A percentile compares a stretch with the other conserved stretches of the same genome.
These are phyloP conservation scores for Claviceps digitariae DNA, from an alignment of 2,329 filamentous ascomycete species.

Conservation along the genomic window DNA sequence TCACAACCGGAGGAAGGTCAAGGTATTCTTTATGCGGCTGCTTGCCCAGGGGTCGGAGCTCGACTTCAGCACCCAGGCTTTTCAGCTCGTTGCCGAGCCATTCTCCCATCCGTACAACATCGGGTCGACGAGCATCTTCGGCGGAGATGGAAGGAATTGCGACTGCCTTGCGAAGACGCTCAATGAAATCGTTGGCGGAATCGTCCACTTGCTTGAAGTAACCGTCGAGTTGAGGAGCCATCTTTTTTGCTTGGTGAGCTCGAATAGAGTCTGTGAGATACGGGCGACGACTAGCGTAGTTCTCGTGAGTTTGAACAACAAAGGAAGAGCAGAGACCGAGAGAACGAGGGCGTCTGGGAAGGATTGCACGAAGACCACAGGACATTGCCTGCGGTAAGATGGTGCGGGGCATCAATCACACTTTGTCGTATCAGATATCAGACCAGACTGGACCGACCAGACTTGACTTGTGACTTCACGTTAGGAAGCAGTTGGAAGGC, in stretches of 20 bases:
- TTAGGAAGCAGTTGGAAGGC: neutral
- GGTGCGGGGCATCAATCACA: constrained; percentile 34
- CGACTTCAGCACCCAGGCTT: constrained; percentile 70
- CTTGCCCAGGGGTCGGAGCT: constrained; percentile 77
- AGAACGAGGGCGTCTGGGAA: constrained; percentile 13
- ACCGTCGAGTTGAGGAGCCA: constrained; percentile 80
- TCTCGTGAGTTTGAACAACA: constrained; percentile 4
- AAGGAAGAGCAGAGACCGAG: constrained; percentile 10
- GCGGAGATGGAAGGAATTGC: constrained; percentile 94
- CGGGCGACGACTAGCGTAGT: constrained; percentile 16
- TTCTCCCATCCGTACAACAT: constrained; percentile 94
- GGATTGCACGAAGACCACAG: constrained; percentile 3
- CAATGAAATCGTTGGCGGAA: constrained; percentile 70
- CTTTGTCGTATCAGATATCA: neutral
- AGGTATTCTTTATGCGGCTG: constrained; percentile 85
- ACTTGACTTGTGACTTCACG: too few species aligned
- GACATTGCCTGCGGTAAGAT: constrained; percentile 19
- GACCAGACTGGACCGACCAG: neutral
- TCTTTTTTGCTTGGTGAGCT: constrained; percentile 53
- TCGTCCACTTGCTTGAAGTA: constrained; percentile 89
- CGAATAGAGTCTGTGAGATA: constrained; percentile 42
- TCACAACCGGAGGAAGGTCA: constrained; percentile 80
- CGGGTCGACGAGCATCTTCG: constrained; percentile 72
- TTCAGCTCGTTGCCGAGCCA: constrained; percentile 77
- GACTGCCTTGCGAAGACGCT: constrained; percentile 79